Evolutionary conservation across 305 asterid species (phyloP), one percentile per base, ranked within the genome.

Genomic region (Fraxinus floribunda): DNA sequence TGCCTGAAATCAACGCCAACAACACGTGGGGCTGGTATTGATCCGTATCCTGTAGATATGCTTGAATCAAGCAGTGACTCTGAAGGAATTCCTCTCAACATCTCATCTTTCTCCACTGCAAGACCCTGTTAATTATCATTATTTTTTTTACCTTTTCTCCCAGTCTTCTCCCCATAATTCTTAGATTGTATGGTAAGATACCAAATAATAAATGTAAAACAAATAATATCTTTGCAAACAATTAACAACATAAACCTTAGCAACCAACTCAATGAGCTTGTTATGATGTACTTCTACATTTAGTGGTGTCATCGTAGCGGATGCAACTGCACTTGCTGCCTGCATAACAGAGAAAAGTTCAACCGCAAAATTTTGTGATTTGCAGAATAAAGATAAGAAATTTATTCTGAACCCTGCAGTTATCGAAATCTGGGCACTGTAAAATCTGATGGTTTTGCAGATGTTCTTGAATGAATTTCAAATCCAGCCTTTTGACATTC

Each of bases 301-400:
- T 85, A 94, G 84, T 78, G 97, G 97, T 73, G 94, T 94, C 97
- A 93, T 91, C 77, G 98, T 91, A 85, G 98, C 95, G 41, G 92
- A 93, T 64, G 97, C 97, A 79, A 94, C 98, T 24, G 92, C 91
- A 87, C 90, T 90, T 41, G 98, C 97, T 79, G 97, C 98, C 97
- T 93, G 82, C 81, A 83, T 9, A 83, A 78, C 44, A 81, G 75
- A 81, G 34, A 57, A 80, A 26, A 38, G 77, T 74, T 81, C 79
- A 86, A 32, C 34, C 34, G 62, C 76, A 38, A 81, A 24, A 66
- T 57, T 35, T 49, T 34, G 26, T 10, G 44, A 83, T 72, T 44
- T 41, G 30, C 57, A 34, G 16, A 9, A 66, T 38, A 75, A 79
- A 77, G 78, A 88, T 7, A 10, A 26, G 41, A 84, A 26, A 32